Conservation (phyloP, 75 land plant species). For the Cupressus sempervirens region DNA sequence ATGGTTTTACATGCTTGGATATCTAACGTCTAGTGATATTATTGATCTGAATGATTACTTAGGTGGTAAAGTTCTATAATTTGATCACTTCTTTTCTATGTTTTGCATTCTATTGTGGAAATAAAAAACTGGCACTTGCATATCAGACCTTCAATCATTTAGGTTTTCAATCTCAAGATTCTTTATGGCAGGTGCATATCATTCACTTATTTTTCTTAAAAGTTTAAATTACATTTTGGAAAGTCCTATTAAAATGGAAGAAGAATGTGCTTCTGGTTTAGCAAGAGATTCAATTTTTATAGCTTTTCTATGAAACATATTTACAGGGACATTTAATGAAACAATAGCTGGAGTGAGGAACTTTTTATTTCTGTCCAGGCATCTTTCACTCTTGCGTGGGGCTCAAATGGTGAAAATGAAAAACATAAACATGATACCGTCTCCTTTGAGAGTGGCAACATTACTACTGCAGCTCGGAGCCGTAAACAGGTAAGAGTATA, state of each 20-base stretch:
- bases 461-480: constrained; percentile 78
- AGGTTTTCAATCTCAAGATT: background rate
- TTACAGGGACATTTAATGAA: background rate
- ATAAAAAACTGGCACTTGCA: background rate
- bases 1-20: background rate
- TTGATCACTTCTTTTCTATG: background rate
- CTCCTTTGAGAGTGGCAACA: constrained; percentile 89
- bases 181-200: background rate
- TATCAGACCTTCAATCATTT: background rate
- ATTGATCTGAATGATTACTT: background rate
- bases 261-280: background rate
- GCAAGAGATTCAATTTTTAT: background rate
- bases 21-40: background rate
- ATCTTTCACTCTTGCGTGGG: constrained; percentile 80
- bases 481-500: constrained; percentile 73
- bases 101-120: background rate
- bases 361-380: constrained; percentile 43
- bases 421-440: constrained; percentile 91
- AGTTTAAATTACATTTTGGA: background rate
- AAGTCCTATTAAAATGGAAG: background rate
- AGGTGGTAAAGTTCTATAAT: background rate
- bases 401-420: constrained; percentile 53
- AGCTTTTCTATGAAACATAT: background rate
- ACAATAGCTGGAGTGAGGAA: background rate
- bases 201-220: background rate